Evolutionary conservation across 371 early-diverging fungal species (phyloP), one percentile per base, ranked within the genome.

Genomic region (Entomophthora muscae): DNA sequence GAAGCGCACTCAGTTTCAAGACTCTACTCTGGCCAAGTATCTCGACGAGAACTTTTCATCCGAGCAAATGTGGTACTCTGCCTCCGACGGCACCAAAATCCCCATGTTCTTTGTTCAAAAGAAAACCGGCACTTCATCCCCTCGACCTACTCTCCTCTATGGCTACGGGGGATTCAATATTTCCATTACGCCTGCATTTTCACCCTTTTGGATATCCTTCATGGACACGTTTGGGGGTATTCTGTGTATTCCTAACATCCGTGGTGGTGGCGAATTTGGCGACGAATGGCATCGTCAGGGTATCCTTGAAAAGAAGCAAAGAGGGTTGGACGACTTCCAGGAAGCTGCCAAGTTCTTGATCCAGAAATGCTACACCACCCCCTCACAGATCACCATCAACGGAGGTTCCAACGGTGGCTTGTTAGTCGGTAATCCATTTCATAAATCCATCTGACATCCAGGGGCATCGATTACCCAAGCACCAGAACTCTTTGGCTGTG

Each of bases 381-480:
- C 74, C 7, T 72, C 75, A 32, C 66, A 66, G n/a, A 63, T 83
- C 27, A 74, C 78, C 27, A 85, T 85, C 64, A 81, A 84, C 55
- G 84, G 85, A 65, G 88, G 78, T 0, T 83, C 84, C n/a, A 83
- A 85, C 67, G 86, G 83, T 57, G 88, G 88, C 61, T 63, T 80
- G 56, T 63, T 78, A 24, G 80, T 82, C 28, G 70, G 65, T 32
- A 66, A 63, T n/a, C n/a, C n/a, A 3, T 75, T 69, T 54, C 22
- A 61, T 52, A 76, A 74, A 54, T 65, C 73, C 66, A 72, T 72
- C 0, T 17, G 5, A 42, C 5, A 5, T 5, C 10, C 42, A 42
- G 42, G 42, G 10, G 42, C 17, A 5, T 5, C 42, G 10, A 42
- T 42, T 17, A 42, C 42, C 42, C 42, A 42, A 17, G 42, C 42